Conservation (phyloP, 2,329 filamentous ascomycete genomes). For the Clonostachys chloroleuca region DNA sequence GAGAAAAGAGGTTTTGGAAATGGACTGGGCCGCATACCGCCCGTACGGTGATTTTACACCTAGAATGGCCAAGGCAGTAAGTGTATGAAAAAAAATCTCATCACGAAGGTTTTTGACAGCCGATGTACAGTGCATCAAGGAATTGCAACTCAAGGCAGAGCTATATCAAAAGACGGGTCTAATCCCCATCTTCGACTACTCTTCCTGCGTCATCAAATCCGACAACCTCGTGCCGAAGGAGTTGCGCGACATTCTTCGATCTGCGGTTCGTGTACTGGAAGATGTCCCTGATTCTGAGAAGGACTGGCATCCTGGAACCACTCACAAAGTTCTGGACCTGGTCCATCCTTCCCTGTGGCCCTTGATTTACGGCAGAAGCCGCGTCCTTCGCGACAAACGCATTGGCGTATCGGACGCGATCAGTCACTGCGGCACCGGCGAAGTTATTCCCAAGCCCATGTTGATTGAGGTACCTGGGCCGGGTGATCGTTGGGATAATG, state of each 20-base stretch:
- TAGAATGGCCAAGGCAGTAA: constrained; percentile 21
- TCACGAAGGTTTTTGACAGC: background rate
- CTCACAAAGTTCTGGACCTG: constrained; percentile 54
- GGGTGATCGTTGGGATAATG: background rate
- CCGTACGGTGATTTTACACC: constrained; percentile 17
- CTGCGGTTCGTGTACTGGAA: constrained; percentile 41
- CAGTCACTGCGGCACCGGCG: constrained; percentile 22
- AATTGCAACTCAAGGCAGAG: constrained; percentile 22
- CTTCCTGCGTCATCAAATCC: constrained; percentile 24
- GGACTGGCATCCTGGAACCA: constrained; percentile 59
- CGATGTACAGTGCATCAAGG: constrained; percentile 15
- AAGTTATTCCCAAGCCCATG: constrained; percentile 11
- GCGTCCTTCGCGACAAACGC: constrained; percentile 16
- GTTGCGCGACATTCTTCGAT: constrained; percentile 26
- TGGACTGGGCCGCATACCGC: constrained; percentile 17
- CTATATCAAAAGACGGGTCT: constrained; percentile 23
- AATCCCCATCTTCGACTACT: constrained; percentile 24
- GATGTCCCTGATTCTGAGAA: constrained; percentile 39
- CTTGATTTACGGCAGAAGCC: constrained; percentile 47
- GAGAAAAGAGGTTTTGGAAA: constrained; percentile 18
- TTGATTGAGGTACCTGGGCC: background rate
- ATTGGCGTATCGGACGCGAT: constrained; percentile 31
- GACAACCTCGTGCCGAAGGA: constrained; percentile 15
- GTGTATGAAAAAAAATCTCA: constrained; percentile 1
- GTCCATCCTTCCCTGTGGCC: constrained; percentile 63